Conservation (phyloP, 169 alveolate genomes). For the Plasmodium adleri region DNA sequence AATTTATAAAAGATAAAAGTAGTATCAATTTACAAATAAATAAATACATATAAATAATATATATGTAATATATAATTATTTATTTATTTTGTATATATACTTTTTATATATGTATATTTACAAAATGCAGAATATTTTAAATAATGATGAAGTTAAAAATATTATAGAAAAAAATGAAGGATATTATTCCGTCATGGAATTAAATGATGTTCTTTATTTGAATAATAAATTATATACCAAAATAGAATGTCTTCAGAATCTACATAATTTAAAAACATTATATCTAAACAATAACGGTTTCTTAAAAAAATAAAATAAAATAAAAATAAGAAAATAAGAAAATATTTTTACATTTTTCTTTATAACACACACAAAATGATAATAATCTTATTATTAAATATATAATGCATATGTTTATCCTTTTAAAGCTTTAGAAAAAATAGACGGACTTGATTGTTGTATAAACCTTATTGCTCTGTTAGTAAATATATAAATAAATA, state of each 20-base stretch:
- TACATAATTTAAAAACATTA: conserved; percentile 54
- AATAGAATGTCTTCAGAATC: conserved; percentile 28
- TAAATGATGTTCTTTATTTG: conserved; percentile 69
- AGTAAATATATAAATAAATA: conserved; percentile 10
- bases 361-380: too few species aligned
- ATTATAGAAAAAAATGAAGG: conserved; percentile 42
- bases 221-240: conserved; percentile 45
- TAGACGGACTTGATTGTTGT: conserved; percentile 55
- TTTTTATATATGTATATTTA: too few species aligned
- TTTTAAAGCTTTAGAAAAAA: conserved; percentile 55
- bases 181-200: conserved; percentile 53
- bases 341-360: background rate
- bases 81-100: too few species aligned
- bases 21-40: too few species aligned
- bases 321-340: background rate
- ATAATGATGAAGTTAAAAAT: conserved; percentile 51
- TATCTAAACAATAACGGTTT: conserved; percentile 72
- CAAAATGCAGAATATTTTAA: conserved; percentile 51
- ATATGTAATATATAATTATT: too few species aligned
- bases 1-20: too few species aligned
- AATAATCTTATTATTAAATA: too few species aligned
- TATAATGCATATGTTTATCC: background rate
- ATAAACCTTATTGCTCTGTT: conserved; percentile 58
- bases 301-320: background rate
- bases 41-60: too few species aligned